Evolutionary conservation across 352 stramenopile species (phyloP), one percentile per base, ranked within the genome.

Genomic region (Phytophthora ohioensis): DNA sequence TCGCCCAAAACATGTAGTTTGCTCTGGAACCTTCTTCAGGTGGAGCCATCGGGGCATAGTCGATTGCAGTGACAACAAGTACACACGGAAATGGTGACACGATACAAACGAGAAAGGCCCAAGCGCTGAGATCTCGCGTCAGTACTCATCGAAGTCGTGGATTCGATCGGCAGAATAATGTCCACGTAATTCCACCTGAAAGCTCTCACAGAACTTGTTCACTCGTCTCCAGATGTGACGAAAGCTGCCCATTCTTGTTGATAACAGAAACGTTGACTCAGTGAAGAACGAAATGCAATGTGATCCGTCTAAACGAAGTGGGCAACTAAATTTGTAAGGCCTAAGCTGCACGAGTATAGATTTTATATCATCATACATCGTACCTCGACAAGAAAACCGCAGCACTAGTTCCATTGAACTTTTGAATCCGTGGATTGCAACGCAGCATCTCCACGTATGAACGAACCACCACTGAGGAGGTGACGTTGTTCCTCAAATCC

Each of bases 361-460:
- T 30, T 59, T 61, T 21, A 48, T 39, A 27, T 8, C 34, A 38
- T 65, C 35, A 75, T 27, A 46, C 13, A 35, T 86, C 71, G 35
- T 87, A 67, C 4, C 83, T 80, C 27, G 83, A 59, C 3, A 91
- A 70, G 47, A 88, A 92, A 51, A 85, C 75, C 7, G 77, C 79
- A 1, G 82, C 53, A 27, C 62, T 81, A 10, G 69, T 75, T 30
- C 81, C 81, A 56, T 92, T 92, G 56, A 92, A 88, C 65, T 84
- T 87, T 17, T 74, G 62, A 49, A 92, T 81, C 7, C 58, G 12
- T 31, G 57, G 62, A 58, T 90, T 92, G 8, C 32, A 41, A 38
- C 67, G 73, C 17, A 91, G 51, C 48, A 86, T 70, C 41, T 79
- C 74, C 47, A 88, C 72, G 30, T 79, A 81, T 17, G 61, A 69